Conservation (phyloP, 1,284 basidiomycete genomes). For the Ceratobasidium theobromae region DNA sequence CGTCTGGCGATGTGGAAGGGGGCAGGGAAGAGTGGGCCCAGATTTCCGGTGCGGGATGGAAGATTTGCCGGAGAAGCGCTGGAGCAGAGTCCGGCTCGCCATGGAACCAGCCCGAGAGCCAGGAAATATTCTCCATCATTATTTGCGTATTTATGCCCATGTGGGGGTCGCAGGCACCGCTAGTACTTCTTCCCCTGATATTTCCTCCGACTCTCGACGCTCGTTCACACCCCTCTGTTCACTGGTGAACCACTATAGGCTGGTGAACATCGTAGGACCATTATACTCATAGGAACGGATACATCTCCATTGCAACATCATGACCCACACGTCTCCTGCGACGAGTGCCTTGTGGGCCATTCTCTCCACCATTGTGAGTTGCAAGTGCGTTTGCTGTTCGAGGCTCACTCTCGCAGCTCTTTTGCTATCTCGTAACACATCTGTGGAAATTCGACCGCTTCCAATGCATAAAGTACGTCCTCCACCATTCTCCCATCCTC, state of each 20-base stretch:
- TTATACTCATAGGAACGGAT: too few relatives aligned
- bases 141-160: not conserved
- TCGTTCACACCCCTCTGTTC: not conserved
- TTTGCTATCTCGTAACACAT: constrained; percentile 31
- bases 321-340: constrained; percentile 33
- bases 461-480: constrained; percentile 27
- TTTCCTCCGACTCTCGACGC: too few relatives aligned
- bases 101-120: not conserved
- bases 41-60: not conserved
- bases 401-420: not conserved
- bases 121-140: constrained; percentile 4
- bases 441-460: constrained; percentile 35
- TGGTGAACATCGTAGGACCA: too few relatives aligned
- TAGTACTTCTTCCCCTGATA: not conserved
- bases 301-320: not conserved
- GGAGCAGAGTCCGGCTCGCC: too few relatives aligned
- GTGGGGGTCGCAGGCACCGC: not conserved
- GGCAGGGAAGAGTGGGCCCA: not conserved
- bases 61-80: not conserved
- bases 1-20: not conserved
- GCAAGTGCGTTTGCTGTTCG: not conserved
- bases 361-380: constrained; percentile 28
- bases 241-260: too few relatives aligned
- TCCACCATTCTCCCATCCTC: not conserved
- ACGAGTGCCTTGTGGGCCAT: constrained; percentile 33